A percentile compares a stretch with the other conserved stretches of the same genome.
phyloP scores from a whole-genome alignment of 208 protist genomes.

The Crithidia sp. region DNA sequence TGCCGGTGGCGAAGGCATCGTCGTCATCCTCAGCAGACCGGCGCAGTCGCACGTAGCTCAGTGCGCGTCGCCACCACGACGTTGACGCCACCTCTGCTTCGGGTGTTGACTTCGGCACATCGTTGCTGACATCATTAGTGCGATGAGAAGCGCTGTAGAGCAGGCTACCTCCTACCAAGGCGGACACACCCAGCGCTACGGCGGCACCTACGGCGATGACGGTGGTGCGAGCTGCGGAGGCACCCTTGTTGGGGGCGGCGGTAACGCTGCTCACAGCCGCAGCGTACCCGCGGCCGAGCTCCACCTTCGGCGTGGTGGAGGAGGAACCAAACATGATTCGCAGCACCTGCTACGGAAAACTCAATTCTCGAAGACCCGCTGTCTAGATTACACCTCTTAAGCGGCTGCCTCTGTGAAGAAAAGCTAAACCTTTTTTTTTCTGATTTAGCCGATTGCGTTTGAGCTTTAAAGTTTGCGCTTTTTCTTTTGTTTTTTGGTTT shows the following conservation, averaged over 20 bases:
- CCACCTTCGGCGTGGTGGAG: neutral
- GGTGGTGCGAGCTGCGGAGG: neutral
- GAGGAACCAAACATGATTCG: conserved; percentile 22
- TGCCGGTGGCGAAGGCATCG: conserved; percentile 49
- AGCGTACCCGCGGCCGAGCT: conserved; percentile 8
- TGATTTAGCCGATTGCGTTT: too few relatives aligned
- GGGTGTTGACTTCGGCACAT: neutral
- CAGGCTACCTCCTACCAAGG: conserved; percentile 17
- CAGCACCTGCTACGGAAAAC: neutral
- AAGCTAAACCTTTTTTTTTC: too few relatives aligned
- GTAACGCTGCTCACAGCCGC: neutral
- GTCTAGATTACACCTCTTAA: too few relatives aligned
- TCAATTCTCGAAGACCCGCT: neutral
- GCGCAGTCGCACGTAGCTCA: neutral
- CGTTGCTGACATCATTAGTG: neutral
- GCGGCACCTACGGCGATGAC: neutral
- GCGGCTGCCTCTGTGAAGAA: too few relatives aligned
- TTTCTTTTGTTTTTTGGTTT: neutral
- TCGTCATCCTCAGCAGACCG: conserved; percentile 39
- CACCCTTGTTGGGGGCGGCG: neutral
- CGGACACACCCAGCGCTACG: conserved; percentile 19
- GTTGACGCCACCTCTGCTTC: neutral
- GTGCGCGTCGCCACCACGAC: conserved; percentile 23
- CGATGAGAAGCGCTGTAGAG: conserved; percentile 5
- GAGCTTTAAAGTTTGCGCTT: neutral